Percentiles rank a stretch among this genome's conserved stretches.
Evolutionary conservation across 129 eudicot species (phyloP).

Genomic region (Lonicera japonica): DNA sequence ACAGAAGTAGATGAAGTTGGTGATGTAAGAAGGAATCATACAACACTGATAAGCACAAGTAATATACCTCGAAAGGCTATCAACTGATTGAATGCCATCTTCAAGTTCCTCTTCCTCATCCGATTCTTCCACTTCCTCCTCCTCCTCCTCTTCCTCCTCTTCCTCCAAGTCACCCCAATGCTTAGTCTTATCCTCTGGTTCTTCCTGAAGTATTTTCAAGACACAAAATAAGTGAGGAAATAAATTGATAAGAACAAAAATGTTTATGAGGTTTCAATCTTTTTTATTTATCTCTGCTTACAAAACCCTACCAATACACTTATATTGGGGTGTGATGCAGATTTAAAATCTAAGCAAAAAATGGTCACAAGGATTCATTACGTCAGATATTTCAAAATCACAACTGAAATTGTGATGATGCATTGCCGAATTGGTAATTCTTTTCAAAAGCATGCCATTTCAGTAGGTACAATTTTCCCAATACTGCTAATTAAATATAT

Average conservation of each 20-base stretch:
- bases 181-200: slow-evolving; percentile 86
- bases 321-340: no score
- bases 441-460: background rate
- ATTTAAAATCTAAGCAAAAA: no score
- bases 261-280: background rate
- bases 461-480: background rate
- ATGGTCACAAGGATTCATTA: no score
- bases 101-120: slow-evolving; percentile 80
- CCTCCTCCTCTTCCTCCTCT: slow-evolving; percentile 93
- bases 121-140: slow-evolving; percentile 76
- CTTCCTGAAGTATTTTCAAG: slow-evolving; percentile 55
- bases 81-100: slow-evolving; percentile 89
- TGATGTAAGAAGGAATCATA: background rate
- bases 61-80: slow-evolving; percentile 78
- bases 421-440: background rate
- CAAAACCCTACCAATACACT: no score
- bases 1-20: background rate
- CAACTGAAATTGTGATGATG: background rate
- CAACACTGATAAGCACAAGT: background rate
- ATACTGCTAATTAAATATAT: background rate
- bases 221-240: slow-evolving; percentile 9
- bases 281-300: no score
- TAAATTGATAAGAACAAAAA: no score
- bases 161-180: slow-evolving; percentile 99
- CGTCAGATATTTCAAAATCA: no score